These are phyloP conservation scores for Spongospora subterranea DNA, from an alignment of 208 protist species.

Conservation along the genomic window DNA sequence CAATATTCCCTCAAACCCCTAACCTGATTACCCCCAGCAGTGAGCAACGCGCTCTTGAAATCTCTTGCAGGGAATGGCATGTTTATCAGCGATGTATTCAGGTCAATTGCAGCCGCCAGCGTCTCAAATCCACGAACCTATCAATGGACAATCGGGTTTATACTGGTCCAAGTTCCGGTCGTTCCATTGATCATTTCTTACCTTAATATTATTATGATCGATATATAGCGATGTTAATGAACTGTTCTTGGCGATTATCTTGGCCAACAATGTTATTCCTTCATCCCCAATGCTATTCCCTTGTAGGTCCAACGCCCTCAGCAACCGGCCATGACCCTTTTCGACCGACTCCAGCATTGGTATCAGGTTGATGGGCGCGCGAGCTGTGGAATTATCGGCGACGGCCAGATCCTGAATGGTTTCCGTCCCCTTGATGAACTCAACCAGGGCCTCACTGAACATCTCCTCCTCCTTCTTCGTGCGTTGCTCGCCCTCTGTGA, in stretches of 20 bases:
- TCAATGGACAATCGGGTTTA: background rate
- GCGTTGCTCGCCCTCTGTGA: background rate
- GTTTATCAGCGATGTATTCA: background rate
- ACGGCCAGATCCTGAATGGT: background rate
- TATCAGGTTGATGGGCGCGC: background rate
- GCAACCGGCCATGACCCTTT: background rate
- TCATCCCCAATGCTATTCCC: constrained; percentile 27
- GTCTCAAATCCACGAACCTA: background rate
- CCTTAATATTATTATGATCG: constrained; percentile 43
- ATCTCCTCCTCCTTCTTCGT: background rate
- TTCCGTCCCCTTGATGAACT: background rate
- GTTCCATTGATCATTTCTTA: background rate
- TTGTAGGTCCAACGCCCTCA: constrained; percentile 33
- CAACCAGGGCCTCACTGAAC: background rate
- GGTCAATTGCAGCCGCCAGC: background rate
- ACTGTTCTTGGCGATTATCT: background rate
- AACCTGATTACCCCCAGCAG: background rate
- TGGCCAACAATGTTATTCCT: background rate
- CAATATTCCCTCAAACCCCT: background rate
- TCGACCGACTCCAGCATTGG: background rate
- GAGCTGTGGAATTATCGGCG: background rate
- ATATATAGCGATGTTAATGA: background rate
- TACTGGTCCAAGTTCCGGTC: no score
- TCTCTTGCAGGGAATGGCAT: constrained; percentile 34
- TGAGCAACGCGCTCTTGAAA: constrained; percentile 33